Evolutionary conservation across 257 asterid genomes (phyloP), one percentile per base, ranked within the genome.

Genomic region (Prunella vulgaris): DNA sequence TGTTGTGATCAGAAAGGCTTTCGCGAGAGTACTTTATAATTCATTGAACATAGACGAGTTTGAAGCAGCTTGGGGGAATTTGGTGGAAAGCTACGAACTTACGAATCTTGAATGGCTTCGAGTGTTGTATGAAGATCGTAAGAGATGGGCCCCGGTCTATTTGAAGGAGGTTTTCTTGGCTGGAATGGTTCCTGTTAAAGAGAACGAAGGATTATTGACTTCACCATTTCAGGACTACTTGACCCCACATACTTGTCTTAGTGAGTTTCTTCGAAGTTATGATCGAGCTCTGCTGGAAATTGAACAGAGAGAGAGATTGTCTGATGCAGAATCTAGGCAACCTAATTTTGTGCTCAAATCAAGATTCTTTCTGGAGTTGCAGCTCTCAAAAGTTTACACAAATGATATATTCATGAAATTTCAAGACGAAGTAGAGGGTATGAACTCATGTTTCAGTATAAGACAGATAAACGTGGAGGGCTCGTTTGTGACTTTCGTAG

Each of bases 81-180:
- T 79, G 75, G 67, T 83, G 65, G 78, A 70, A 24, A 66, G 53
- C 56, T 21, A 83, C 72, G 78, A 78, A 28, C 60, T 84, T 48
- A 24, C 30, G 46, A 68, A 71, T 72, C 75, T 76, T 51, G 52
- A 77, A 56, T 84, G 84, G 88, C 60, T 84, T 53, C 81, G 71
- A 64, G 73, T 35, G 21, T 75, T 84, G 28, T 77, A 83, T 51
- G 87, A 84, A 69, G 84, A 83, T 72, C 83, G 93, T 10, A 83
- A 79, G 56, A 49, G 61, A n/a, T 87, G 88, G 90, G 88, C 74
- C n/a, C 90, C 86, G 1, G 86, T 74, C 42, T 81, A 84, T 70
- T 68, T 81, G 64, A 87, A 83, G 76, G 86, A 81, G 40, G 76
- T 71, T 14, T 85, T 83, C 44, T 74, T 81, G 62, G 86, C 81